Evolutionary conservation across 352 stramenopile genomes (phyloP).

Genomic region (Achlya hypogyna): DNA sequence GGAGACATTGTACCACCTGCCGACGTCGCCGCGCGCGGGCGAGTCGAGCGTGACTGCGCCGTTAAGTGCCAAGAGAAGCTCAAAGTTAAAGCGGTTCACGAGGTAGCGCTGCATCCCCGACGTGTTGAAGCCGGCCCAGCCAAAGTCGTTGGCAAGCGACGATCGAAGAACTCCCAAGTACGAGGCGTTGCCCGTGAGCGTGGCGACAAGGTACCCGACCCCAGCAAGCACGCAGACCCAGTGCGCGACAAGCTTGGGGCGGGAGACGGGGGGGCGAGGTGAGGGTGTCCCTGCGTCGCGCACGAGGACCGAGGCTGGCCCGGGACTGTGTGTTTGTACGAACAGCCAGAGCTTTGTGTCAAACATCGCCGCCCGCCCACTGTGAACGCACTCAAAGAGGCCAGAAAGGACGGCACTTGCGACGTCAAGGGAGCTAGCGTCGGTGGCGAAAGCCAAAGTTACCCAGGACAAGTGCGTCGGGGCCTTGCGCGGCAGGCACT

Average conservation of each 20-base stretch:
- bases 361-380: neutral
- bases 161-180: constrained; percentile 2
- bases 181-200: neutral
- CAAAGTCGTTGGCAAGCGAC: constrained; percentile 1
- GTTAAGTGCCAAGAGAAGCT: neutral
- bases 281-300: neutral
- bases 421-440: neutral
- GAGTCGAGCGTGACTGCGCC: neutral
- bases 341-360: constrained; percentile 5
- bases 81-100: neutral
- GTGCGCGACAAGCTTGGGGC: neutral
- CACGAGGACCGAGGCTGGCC: neutral
- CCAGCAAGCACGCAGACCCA: neutral
- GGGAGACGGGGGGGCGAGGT: too few relatives aligned
- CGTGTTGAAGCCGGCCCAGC: constrained; percentile 11
- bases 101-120: neutral
- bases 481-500: too few relatives aligned
- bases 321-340: neutral
- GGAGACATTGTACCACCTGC: neutral
- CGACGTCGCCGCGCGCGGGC: neutral
- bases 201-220: neutral
- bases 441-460: neutral
- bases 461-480: neutral
- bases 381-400: neutral
- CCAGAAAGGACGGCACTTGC: neutral